Conservation (phyloP, 148 eudicot genomes). For the Limonium bicolor region DNA sequence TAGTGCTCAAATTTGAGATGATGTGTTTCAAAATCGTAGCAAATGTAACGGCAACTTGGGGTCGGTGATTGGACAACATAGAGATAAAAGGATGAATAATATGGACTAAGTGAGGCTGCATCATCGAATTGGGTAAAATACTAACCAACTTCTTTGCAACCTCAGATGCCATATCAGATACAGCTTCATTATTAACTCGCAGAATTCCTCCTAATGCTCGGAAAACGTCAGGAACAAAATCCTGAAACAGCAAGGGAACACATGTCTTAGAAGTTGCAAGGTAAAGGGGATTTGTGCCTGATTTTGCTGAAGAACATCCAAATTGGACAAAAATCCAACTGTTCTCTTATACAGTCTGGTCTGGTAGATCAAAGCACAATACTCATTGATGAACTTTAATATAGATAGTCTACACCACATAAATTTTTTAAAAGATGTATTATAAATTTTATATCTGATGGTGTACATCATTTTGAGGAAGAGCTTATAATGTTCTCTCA, state of each 20-base stretch:
- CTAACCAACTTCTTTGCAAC: constrained; percentile 47
- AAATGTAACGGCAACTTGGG: constrained; percentile 49
- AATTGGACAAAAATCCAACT: too few species aligned
- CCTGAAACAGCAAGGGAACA: constrained; percentile 61
- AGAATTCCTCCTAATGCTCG: constrained; percentile 51
- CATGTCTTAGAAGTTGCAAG: too few species aligned
- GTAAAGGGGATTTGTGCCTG: too few species aligned
- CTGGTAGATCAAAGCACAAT: too few species aligned
- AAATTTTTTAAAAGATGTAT: too few species aligned
- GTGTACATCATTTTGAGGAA: too few species aligned
- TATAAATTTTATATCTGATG: too few species aligned
- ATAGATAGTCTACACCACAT: too few species aligned
- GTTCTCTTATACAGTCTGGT: too few species aligned
- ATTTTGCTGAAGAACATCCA: too few species aligned
- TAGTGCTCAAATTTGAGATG: constrained; percentile 33
- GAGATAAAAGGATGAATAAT: constrained; percentile 43
- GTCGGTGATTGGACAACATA: constrained; percentile 28
- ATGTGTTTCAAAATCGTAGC: constrained; percentile 48
- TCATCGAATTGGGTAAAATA: constrained; percentile 29
- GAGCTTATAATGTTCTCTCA: too few species aligned
- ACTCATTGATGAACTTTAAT: too few species aligned
- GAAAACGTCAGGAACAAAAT: constrained; percentile 49
- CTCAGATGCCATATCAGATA: constrained; percentile 35
- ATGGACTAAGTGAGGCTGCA: constrained; percentile 44
- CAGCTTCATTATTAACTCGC: constrained; percentile 30